Base-by-base conservation (phyloP, 495 filamentous ascomycete species). In the Trichoderma orchidacearum region DNA sequence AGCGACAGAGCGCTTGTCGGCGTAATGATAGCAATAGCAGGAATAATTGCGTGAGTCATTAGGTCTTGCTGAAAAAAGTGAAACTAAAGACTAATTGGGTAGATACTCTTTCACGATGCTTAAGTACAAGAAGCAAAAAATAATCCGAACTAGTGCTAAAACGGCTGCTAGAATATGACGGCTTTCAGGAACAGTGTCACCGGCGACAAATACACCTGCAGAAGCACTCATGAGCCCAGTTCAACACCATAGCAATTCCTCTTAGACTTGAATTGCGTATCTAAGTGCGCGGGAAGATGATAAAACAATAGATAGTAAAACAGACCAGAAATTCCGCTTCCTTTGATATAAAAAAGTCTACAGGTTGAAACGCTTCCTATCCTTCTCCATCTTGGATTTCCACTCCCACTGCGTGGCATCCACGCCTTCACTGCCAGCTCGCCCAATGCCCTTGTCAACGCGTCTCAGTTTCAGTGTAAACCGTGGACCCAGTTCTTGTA, bases 361-460 rank as follows among this genome's bases (percentile, higher is more conserved):
- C 56, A 97, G 76, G 67, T 92, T 89, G 68, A 97, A 98, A 71
- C 85, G 85, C 57, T 91, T 98, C 63, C 93, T 77, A 71, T 84
- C 68, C 74, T 95, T 96, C 75, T 98, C 93, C 85, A 91, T 90
- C 68, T 80, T 79, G 4, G 85, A 85, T 72, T 93, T 89, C 92
- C 92, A 97, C 66, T 93, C 80, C 91, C 93, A 97, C 62, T 83
- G 80, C n/a, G 77, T 63, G 2, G 76, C 79, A 64, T 83, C 78
- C 29, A 75, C 71, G 30, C 77, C 77, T 65, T 92, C 87, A 65
- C 90, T 88, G 29, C 89, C 90, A 21, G 77, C 80, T 57, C 84
- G 74, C 58, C 91, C 89, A 45, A 98, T 83, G 0, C 89, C 90
- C 74, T 87, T 90, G 66, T 97, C 91, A 23, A 97, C 84, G 64